phyloP scores from a whole-genome alignment of 345 rosid species.

The Cardamine resedifolia region DNA sequence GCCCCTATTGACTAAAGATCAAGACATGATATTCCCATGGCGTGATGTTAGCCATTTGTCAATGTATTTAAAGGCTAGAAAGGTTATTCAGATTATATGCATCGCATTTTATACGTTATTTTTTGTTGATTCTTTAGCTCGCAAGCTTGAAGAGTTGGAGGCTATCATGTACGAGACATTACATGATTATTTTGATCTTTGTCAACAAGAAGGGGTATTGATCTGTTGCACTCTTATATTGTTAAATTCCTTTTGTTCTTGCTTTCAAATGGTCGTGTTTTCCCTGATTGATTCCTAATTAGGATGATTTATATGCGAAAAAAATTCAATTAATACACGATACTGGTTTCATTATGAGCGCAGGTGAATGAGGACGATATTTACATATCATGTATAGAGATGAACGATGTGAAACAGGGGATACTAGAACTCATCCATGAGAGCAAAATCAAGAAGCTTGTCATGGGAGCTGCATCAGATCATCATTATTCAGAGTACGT shows the following conservation, averaged over 20 bases:
- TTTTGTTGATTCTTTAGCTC: slow-evolving; percentile 13
- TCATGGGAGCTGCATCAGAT: slow-evolving; percentile 83
- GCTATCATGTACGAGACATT: slow-evolving; percentile 39
- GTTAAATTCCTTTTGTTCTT: background rate
- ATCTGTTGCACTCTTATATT: slow-evolving; percentile 6
- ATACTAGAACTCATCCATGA: slow-evolving; percentile 61
- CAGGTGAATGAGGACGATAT: slow-evolving; percentile 51
- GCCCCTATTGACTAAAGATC: background rate
- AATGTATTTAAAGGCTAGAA: background rate
- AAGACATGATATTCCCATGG: background rate
- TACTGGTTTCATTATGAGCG: slow-evolving; percentile 17
- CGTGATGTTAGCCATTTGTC: background rate
- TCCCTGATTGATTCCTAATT: background rate
- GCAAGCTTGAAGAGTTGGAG: slow-evolving; percentile 34
- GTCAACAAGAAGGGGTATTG: slow-evolving; percentile 42
- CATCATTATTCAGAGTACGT: slow-evolving; percentile 50
- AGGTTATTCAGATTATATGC: background rate
- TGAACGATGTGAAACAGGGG: slow-evolving; percentile 58
- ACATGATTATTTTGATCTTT: slow-evolving; percentile 41
- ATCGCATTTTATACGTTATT: background rate
- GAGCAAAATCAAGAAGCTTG: slow-evolving; percentile 55
- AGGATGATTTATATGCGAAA: background rate
- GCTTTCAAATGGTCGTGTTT: background rate
- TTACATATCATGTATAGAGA: slow-evolving; percentile 44
- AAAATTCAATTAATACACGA: background rate